Percentiles rank a stretch among this genome's conserved stretches.
Evolutionary conservation across 768 basidiomycete species (phyloP).

Genomic region (Naganishia onofrii): DNA sequence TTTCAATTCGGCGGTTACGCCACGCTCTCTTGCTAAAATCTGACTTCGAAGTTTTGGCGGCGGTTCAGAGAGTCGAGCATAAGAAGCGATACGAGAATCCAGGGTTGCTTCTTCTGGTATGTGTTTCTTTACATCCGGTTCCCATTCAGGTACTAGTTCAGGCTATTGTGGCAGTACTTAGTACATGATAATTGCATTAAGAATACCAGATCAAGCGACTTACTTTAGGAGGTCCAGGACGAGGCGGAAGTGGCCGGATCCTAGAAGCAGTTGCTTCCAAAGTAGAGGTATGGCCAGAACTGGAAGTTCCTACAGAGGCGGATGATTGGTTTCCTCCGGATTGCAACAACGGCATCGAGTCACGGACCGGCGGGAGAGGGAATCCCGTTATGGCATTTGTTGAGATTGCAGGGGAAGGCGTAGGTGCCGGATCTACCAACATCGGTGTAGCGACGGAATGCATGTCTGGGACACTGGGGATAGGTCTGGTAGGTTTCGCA

Average conservation of each 20-base stretch:
- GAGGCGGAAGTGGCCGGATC: constrained; percentile 26
- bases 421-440: not conserved
- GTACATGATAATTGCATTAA: no score
- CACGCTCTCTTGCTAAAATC: constrained; percentile 24
- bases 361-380: constrained; percentile 10
- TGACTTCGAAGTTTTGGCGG: constrained; percentile 22
- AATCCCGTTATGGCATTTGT: constrained; percentile 6
- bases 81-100: constrained; percentile 28
- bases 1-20: not conserved
- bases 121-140: constrained; percentile 31
- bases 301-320: not conserved
- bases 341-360: not conserved
- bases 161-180: not conserved
- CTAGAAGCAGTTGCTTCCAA: not conserved
- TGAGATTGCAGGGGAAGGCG: constrained; percentile 10
- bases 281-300: not conserved
- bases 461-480: not conserved
- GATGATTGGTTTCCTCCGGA: not conserved
- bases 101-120: constrained; percentile 28
- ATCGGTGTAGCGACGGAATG: not conserved
- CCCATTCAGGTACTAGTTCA: constrained; percentile 30
- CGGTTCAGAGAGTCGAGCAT: constrained; percentile 21
- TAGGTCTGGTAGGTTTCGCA: not conserved
- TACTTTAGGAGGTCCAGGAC: constrained; percentile 29
- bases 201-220: not conserved